phyloP scores from a whole-genome alignment of 345 rosid genomes.

The Moricandia moricandioides region DNA sequence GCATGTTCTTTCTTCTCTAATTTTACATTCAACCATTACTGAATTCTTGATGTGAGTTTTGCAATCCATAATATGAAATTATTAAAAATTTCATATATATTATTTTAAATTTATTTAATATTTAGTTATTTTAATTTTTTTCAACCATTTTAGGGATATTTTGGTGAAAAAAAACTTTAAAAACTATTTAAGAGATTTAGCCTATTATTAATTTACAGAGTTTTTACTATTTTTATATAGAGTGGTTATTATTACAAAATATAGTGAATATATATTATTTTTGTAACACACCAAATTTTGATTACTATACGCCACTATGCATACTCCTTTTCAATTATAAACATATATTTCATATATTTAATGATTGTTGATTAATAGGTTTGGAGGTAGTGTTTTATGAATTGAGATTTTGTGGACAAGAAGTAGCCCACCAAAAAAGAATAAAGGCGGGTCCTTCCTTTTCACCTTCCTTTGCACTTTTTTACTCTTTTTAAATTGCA shows the following conservation, averaged over 20 bases:
- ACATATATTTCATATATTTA: neutral
- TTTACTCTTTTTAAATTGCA: neutral
- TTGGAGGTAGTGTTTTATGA: conserved; percentile 16
- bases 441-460: conserved; percentile 16
- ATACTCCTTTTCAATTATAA: neutral
- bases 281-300: conserved; percentile 6
- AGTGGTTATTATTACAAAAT: neutral
- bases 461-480: conserved; percentile 7
- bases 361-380: conserved; percentile 9
- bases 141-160: too few relatives aligned
- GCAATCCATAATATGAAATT: too few relatives aligned
- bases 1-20: too few relatives aligned
- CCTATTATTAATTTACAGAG: neutral
- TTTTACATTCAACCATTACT: too few relatives aligned
- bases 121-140: too few relatives aligned
- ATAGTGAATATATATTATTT: neutral
- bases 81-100: too few relatives aligned
- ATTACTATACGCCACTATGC: conserved; percentile 12
- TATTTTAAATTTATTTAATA: too few relatives aligned
- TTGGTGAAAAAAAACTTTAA: too few relatives aligned
- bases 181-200: too few relatives aligned
- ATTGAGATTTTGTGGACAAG: conserved; percentile 27
- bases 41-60: too few relatives aligned
- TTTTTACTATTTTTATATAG: neutral
- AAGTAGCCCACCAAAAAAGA: conserved; percentile 29